Evolutionary conservation across 257 asterid genomes (phyloP).

Genomic region (Solanum pinnatisectum): DNA sequence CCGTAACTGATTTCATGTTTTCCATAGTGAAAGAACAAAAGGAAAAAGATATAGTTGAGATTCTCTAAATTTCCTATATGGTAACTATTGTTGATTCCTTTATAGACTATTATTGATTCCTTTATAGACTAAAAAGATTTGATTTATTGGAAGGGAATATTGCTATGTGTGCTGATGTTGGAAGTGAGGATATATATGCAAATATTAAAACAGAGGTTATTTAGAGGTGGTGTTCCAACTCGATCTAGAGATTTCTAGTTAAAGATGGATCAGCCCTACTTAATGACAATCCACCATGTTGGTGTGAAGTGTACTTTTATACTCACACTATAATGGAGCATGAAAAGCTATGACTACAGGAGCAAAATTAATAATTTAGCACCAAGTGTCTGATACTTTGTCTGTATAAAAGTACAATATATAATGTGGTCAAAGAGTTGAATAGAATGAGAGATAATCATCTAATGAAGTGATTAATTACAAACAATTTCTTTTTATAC

Average conservation of each 20-base stretch:
- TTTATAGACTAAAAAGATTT: background rate
- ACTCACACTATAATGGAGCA: background rate
- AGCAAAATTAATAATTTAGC: too few species aligned
- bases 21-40: background rate
- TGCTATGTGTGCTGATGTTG: background rate
- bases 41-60: background rate
- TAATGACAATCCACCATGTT: background rate
- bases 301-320: background rate
- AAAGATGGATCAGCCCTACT: too few species aligned
- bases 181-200: background rate
- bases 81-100: background rate
- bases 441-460: background rate
- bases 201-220: background rate
- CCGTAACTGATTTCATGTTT: background rate
- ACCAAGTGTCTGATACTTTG: background rate
- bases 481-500: background rate
- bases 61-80: background rate
- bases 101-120: background rate
- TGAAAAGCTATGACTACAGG: background rate
- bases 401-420: background rate
- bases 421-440: background rate
- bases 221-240: background rate
- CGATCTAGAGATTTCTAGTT: too few species aligned
- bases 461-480: background rate
- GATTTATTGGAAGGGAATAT: background rate